A percentile compares a stretch with the other conserved stretches of the same genome.
phyloP scores from a whole-genome alignment of 2,329 filamentous ascomycete species.

The Ustulina deusta region DNA sequence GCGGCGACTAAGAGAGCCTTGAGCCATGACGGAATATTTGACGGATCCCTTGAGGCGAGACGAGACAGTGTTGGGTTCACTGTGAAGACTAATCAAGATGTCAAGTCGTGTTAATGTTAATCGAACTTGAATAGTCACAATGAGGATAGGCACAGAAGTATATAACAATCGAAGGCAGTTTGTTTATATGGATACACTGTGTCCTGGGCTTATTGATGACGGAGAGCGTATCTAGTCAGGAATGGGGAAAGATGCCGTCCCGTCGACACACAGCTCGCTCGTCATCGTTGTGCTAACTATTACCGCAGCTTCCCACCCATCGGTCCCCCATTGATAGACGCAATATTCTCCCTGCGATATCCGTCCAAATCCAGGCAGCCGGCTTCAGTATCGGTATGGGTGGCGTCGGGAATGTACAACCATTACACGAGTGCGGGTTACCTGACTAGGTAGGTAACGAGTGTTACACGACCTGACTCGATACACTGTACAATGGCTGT shows the following conservation, averaged over 20 bases:
- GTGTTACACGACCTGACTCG: background rate
- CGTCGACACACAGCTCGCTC: constrained; percentile 12
- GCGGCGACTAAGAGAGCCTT: constrained; percentile 63
- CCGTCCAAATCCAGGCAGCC: constrained; percentile 40
- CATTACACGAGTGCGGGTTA: background rate
- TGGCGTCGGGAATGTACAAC: constrained; percentile 42
- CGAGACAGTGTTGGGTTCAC: background rate
- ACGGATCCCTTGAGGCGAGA: constrained; percentile 3
- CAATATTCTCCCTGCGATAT: constrained; percentile 22
- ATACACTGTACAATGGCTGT: background rate
- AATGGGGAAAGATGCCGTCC: background rate
- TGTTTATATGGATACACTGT: constrained; percentile 11
- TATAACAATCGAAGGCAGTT: constrained; percentile 13
- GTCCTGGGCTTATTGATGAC: constrained; percentile 4
- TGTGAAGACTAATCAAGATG: background rate
- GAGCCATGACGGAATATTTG: constrained; percentile 57
- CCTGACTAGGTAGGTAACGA: background rate
- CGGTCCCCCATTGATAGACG: constrained; percentile 17
- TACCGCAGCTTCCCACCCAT: constrained; percentile 30
- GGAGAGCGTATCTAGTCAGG: constrained; percentile 1
- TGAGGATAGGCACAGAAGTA: constrained; percentile 4
- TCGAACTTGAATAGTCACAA: background rate
- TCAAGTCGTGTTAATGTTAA: constrained; percentile 1
- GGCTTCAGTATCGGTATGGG: constrained; percentile 33
- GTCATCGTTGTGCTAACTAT: constrained; percentile 21